These are phyloP conservation scores for Skeletonema tropicum DNA, from an alignment of 108 stramenopile genomes.

Conservation along the genomic window DNA sequence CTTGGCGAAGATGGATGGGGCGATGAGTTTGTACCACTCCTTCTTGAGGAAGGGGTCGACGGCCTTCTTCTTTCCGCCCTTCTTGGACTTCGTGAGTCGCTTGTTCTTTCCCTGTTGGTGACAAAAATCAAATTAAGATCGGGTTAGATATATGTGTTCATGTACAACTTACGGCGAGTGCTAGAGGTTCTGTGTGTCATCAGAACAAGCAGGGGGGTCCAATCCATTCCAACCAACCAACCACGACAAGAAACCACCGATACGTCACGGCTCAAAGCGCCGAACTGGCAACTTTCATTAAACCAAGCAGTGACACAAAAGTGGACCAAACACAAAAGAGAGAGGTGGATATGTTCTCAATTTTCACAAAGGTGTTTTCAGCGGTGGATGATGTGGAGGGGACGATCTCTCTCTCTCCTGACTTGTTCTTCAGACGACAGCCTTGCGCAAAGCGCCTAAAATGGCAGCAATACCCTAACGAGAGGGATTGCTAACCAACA, in stretches of 20 bases:
- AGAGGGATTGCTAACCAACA: slow-evolving; percentile 33
- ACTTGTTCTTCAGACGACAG: slow-evolving; percentile 28
- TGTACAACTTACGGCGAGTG: neutral
- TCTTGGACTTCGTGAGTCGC: slow-evolving; percentile 94
- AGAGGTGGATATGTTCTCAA: neutral
- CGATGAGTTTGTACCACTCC: slow-evolving; percentile 99
- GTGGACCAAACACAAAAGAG: neutral
- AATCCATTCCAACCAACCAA: slow-evolving; percentile 1
- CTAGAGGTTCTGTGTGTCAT: neutral
- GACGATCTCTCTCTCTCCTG: neutral
- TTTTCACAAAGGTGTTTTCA: neutral
- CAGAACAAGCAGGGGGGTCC: slow-evolving; percentile 7
- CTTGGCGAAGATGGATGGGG: slow-evolving; percentile 94
- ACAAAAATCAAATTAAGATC: neutral
- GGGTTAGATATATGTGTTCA: neutral
- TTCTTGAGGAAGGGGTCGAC: slow-evolving; percentile 98
- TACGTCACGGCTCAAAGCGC: neutral
- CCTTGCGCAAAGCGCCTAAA: slow-evolving; percentile 39
- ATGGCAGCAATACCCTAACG: neutral
- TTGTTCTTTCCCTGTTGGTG: slow-evolving; percentile 96
- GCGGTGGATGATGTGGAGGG: neutral
- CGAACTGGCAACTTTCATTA: neutral
- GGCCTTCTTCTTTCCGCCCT: slow-evolving; percentile 92
- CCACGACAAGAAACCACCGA: neutral
- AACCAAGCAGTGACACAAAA: neutral